Evolutionary conservation across 768 basidiomycete genomes (phyloP).

Genomic region (Tricholoma terreum): DNA sequence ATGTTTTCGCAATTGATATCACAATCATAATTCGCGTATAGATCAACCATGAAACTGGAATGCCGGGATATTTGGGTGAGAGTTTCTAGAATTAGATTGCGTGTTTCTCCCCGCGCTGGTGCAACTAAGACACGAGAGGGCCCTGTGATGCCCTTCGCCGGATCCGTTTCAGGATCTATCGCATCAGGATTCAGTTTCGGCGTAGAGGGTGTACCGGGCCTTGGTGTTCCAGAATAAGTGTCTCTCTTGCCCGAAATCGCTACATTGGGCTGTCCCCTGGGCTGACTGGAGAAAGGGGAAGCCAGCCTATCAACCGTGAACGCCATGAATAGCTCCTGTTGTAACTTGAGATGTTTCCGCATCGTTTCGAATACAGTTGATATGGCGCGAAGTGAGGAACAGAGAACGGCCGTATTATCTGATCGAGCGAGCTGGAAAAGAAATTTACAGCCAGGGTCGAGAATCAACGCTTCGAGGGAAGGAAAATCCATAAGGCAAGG

Average conservation of each 20-base stretch:
- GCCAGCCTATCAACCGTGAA: conserved; percentile 92
- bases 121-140: conserved; percentile 59
- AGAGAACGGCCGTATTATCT: conserved; percentile 77
- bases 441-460: conserved; percentile 92
- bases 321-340: conserved; percentile 92
- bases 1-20: conserved; percentile 94
- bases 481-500: conserved; percentile 71
- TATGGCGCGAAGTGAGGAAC: conserved; percentile 78
- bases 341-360: conserved; percentile 82
- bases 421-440: conserved; percentile 96
- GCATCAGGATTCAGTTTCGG: conserved; percentile 39
- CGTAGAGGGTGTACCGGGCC: conserved; percentile 48
- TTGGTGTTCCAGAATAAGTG: conserved; percentile 34
- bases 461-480: conserved; percentile 70
- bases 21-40: conserved; percentile 96
- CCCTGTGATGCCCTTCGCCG: conserved; percentile 40
- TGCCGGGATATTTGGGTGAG: conserved; percentile 77
- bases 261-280: conserved; percentile 21
- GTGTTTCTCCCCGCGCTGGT: conserved; percentile 82
- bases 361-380: conserved; percentile 87
- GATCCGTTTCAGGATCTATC: conserved; percentile 40
- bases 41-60: conserved; percentile 91
- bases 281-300: conserved; percentile 38
- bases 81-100: conserved; percentile 88
- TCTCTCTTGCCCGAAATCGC: conserved; percentile 28